phyloP scores from a whole-genome alignment of 192 early-diverging fungal genomes.

The Linnemannia exigua region DNA sequence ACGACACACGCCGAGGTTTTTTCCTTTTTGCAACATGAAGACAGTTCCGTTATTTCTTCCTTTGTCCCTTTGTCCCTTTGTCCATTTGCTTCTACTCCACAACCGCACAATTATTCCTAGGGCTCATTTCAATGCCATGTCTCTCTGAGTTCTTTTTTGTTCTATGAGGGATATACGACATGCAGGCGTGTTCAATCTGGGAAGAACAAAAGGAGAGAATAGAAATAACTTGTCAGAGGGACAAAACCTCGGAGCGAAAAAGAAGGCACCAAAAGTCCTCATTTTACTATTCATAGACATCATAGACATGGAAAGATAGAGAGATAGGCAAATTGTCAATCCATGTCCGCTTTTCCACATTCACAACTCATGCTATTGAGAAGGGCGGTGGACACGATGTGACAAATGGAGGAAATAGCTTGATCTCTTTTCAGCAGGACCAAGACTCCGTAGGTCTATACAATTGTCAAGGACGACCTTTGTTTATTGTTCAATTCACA shows the following conservation, averaged over 20 bases:
- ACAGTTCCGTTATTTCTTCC: slow-evolving; percentile 3
- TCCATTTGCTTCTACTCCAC: neutral
- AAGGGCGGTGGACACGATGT: neutral
- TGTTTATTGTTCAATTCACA: too few species aligned
- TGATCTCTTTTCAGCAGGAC: neutral
- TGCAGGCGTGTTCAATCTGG: neutral
- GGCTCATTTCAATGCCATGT: neutral
- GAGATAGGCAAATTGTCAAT: too few species aligned
- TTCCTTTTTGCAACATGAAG: neutral
- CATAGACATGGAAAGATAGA: too few species aligned
- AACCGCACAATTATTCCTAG: neutral
- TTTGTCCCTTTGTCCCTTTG: neutral
- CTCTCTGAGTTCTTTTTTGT: neutral
- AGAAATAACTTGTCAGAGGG: slow-evolving; percentile 4
- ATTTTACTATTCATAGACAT: neutral
- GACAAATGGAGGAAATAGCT: neutral
- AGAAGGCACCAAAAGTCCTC: neutral
- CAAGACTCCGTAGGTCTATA: too few species aligned
- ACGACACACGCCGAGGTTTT: neutral
- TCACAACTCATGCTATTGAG: neutral
- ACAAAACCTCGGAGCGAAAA: neutral
- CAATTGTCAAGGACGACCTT: too few species aligned
- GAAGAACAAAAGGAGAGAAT: neutral
- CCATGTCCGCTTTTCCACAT: neutral
- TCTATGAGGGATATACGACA: neutral